phyloP scores from a whole-genome alignment of 2,329 filamentous ascomycete species.

The Gnomoniopsis sp. region DNA sequence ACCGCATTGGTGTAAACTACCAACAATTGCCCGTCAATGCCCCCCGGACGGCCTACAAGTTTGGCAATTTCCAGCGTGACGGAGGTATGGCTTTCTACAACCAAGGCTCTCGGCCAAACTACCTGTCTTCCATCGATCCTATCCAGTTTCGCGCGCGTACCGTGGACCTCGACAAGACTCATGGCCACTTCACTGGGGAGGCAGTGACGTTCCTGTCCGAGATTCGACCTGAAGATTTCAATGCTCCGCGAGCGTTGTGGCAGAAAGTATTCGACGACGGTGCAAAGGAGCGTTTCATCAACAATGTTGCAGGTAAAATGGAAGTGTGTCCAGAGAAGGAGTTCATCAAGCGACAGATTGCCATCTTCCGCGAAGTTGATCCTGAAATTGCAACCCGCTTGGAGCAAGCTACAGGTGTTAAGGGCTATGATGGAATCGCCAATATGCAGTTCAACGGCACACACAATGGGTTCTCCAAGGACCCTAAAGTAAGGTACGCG shows the following conservation, averaged over 20 bases:
- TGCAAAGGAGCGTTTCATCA: conserved; percentile 55
- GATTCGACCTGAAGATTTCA: conserved; percentile 36
- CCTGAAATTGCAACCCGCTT: conserved; percentile 54
- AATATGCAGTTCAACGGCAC: conserved; percentile 56
- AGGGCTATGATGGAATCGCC: conserved; percentile 56
- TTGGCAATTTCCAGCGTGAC: conserved; percentile 66
- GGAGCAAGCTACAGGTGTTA: conserved; percentile 58
- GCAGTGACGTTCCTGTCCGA: conserved; percentile 36
- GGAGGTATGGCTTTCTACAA: conserved; percentile 69
- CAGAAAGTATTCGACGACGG: conserved; percentile 59
- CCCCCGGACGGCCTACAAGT: conserved; percentile 51
- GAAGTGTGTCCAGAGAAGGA: conserved; percentile 53
- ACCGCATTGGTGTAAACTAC: conserved; percentile 63
- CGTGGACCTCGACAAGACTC: conserved; percentile 34
- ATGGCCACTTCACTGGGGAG: conserved; percentile 35
- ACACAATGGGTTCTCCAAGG: conserved; percentile 57
- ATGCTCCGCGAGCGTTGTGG: conserved; percentile 54
- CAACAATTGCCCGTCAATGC: conserved; percentile 62
- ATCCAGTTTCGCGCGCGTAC: conserved; percentile 32
- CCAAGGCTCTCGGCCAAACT: conserved; percentile 58
- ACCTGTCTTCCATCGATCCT: conserved; percentile 34
- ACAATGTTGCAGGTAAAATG: conserved; percentile 61
- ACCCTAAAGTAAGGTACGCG: conserved; percentile 40
- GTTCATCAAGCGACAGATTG: conserved; percentile 61
- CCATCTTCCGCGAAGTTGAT: conserved; percentile 61